phyloP scores from a whole-genome alignment of 2,329 filamentous ascomycete genomes.

The Tolypocladium album region DNA sequence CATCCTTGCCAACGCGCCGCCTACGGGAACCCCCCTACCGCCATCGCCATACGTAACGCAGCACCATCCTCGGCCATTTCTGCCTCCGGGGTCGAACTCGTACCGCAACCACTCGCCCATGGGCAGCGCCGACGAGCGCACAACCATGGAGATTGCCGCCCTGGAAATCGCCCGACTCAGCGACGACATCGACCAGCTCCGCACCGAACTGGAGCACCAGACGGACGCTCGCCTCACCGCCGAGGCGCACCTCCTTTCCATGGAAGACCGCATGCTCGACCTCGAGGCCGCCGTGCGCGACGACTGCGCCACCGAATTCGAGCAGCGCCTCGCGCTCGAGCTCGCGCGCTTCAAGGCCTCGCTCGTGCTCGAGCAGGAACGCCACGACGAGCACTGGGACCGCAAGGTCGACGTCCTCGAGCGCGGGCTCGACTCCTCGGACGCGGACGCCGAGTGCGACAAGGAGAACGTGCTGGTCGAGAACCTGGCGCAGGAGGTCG shows the following conservation, averaged over 20 bases:
- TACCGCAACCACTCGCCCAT: conserved; percentile 29
- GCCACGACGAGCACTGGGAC: conserved; percentile 76
- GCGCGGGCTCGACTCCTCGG: conserved; percentile 34
- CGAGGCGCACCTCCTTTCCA: conserved; percentile 61
- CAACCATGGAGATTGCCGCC: conserved; percentile 74
- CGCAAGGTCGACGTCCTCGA: conserved; percentile 65
- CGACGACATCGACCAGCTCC: conserved; percentile 62
- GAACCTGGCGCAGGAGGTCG: conserved; percentile 61
- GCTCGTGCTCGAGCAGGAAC: conserved; percentile 68
- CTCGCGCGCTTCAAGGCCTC: conserved; percentile 71
- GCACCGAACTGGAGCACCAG: conserved; percentile 59
- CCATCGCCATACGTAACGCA: conserved; percentile 21
- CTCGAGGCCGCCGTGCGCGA: conserved; percentile 80
- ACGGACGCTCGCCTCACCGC: conserved; percentile 57
- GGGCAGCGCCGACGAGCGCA: conserved; percentile 38
- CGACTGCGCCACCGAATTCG: conserved; percentile 81
- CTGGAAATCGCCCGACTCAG: conserved; percentile 69
- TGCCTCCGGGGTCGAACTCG: conserved; percentile 23
- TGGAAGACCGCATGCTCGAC: conserved; percentile 53
- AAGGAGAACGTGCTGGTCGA: conserved; percentile 54
- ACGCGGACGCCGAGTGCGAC: conserved; percentile 38
- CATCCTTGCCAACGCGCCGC: conserved; percentile 36
- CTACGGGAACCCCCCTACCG: conserved; percentile 14
- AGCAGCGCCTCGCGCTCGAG: conserved; percentile 63
- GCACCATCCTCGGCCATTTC: conserved; percentile 27